Base-by-base conservation (phyloP, 2,329 filamentous ascomycete species). In the Exophiala sp. region DNA sequence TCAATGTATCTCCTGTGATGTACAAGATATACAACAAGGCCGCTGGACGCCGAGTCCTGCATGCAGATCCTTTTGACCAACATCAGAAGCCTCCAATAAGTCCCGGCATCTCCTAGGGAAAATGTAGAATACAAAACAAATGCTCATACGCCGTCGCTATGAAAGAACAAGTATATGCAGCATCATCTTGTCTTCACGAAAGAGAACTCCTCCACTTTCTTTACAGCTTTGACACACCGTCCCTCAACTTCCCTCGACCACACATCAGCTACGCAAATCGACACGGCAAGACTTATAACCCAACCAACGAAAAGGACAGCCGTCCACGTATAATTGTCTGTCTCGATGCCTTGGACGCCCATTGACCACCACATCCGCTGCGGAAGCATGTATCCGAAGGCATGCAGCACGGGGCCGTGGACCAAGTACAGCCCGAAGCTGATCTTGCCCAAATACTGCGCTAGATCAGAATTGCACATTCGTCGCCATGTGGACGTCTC, bases 181-280 rank as follows among this genome's bases (percentile, higher is more conserved):
- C 29, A 16, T 43, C 18, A 43, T 52, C 35, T 51, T 9, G 44
- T 45, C 33, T 60, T 62, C 41, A 51, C 55, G 41, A 64, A 62
- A 46, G 58, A 60, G 3, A 58, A 14, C 10, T 52, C 50, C 42
- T 64, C 62, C 43, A 61, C 46, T 39, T 54, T 60, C 54, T 62
- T 64, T 10, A 61, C 58, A 11, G 46, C 36, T 47, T 62, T 60
- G 38, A 59, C 57, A 48, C 62, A 62, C 14, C 60, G 41, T 16
- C 57, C 51, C 39, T 64, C 62, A 5, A 64, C 58, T 48, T 64
- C 62, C 24, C 60, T 45, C 6, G 47, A 55, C 62, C 60, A 84
- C 3, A 85, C 52, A 65, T 85, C 82, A 1, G 78, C 78, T 4
- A 75, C 71, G 75, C 80, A 84, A 5, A 84, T 70, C 0, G 78